phyloP scores from a whole-genome alignment of 2,329 filamentous ascomycete species.

The Cercospora sesami region DNA sequence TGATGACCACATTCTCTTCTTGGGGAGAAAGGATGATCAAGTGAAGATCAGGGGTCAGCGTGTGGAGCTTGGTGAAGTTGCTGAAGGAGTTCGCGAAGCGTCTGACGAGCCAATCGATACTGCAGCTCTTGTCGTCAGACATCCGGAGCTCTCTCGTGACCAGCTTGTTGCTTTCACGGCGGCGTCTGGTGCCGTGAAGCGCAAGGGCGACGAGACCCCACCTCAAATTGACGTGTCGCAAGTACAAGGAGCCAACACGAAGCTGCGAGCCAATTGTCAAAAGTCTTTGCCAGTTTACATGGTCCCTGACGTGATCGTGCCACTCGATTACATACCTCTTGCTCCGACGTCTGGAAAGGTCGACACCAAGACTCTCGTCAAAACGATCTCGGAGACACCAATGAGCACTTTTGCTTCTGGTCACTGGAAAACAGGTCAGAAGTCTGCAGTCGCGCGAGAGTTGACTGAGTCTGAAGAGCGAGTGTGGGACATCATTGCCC shows the following conservation, averaged over 20 bases:
- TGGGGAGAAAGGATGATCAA: conserved; percentile 72
- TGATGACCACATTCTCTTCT: conserved; percentile 46
- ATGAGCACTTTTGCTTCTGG: conserved; percentile 16
- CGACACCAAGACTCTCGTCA: conserved; percentile 20
- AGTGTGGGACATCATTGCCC: conserved; percentile 11
- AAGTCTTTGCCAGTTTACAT: conserved; percentile 20
- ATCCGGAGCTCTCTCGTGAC: conserved; percentile 19
- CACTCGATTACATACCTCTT: conserved; percentile 20
- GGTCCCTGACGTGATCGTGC: conserved; percentile 22
- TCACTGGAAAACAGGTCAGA: not conserved
- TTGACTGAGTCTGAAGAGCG: conserved; percentile 16
- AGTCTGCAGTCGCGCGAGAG: not conserved
- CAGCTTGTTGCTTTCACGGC: conserved; percentile 23
- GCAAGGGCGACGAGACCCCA: not conserved
- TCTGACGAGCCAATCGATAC: conserved; percentile 14
- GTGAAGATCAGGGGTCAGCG: conserved; percentile 75
- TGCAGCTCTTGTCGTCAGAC: conserved; percentile 20
- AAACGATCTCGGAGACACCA: conserved; percentile 16
- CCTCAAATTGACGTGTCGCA: conserved; percentile 8
- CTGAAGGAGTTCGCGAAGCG: conserved; percentile 17
- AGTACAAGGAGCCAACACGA: conserved; percentile 11
- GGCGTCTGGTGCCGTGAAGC: not conserved
- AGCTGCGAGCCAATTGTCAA: conserved; percentile 12
- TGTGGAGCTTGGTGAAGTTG: conserved; percentile 72
- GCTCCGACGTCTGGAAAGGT: conserved; percentile 22